Conservation (phyloP, 352 stramenopile genomes). For the Pythium guiyangense region DNA sequence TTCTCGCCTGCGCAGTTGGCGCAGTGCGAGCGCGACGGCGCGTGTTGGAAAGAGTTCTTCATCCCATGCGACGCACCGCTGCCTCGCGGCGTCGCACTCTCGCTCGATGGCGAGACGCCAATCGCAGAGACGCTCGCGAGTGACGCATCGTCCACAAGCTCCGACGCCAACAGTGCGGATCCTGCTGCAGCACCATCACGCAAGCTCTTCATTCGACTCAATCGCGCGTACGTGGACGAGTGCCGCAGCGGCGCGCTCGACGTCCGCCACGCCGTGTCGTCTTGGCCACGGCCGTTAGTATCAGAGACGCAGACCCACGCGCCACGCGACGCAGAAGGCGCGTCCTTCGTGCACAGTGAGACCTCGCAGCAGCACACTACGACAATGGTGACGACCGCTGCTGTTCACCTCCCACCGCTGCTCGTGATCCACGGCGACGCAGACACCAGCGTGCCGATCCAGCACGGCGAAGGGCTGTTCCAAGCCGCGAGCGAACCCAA, state of each 20-base stretch:
- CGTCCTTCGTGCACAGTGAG: no score
- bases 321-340: no score
- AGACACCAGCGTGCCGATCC: constrained; percentile 55
- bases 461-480: constrained; percentile 52
- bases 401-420: no score
- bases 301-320: no score
- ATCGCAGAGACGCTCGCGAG: background rate
- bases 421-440: constrained; percentile 67
- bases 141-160: no score
- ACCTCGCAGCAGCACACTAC: no score
- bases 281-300: constrained; percentile 1
- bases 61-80: constrained; percentile 36
- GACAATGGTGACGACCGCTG: no score
- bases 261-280: constrained; percentile 30
- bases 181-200: constrained; percentile 14
- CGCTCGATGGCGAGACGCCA: constrained; percentile 30
- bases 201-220: constrained; percentile 55
- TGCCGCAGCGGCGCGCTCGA: no score
- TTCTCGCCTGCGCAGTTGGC: constrained; percentile 46
- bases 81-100: constrained; percentile 30
- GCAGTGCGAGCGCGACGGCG: constrained; percentile 28
- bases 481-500: constrained; percentile 48
- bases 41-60: constrained; percentile 76
- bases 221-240: constrained; percentile 49
- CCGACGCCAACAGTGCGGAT: constrained; percentile 4